phyloP scores from a whole-genome alignment of 1,139 yeast genomes.

The Taphrina wiesneri region DNA sequence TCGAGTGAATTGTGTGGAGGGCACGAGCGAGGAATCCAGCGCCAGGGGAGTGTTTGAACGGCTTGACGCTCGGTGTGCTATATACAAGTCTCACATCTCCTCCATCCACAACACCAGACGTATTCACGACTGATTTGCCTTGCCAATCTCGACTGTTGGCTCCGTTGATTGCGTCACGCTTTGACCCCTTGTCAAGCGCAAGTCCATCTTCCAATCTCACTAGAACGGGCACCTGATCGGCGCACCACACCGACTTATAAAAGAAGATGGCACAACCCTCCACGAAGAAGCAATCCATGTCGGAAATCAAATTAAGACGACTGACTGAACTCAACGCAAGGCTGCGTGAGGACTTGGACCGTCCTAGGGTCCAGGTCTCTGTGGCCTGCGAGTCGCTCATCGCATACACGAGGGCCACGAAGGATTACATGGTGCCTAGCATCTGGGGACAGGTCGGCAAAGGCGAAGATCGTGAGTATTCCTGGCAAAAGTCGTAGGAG shows the following conservation, averaged over 20 bases:
- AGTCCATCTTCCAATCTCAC: not conserved
- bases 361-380: conserved; percentile 39
- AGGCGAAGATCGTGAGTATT: conserved; percentile 37
- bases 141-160: not conserved
- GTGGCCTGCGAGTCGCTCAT: conserved; percentile 40
- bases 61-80: not conserved
- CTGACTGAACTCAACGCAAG: conserved; percentile 38
- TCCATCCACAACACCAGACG: not conserved
- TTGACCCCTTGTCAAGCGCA: not conserved
- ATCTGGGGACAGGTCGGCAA: conserved; percentile 40
- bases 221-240: not conserved
- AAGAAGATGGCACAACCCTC: conserved; percentile 15
- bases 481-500: not conserved
- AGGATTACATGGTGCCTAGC: conserved; percentile 40
- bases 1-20: not conserved
- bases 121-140: not conserved
- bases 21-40: not conserved
- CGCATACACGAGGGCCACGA: conserved; percentile 38
- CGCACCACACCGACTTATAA: not conserved
- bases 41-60: not conserved
- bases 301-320: conserved; percentile 39
- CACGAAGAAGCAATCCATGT: conserved; percentile 38
- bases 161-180: not conserved
- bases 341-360: conserved; percentile 39
- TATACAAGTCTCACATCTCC: not conserved